Evolutionary conservation across 257 asterid species (phyloP), one percentile per base, ranked within the genome.

Genomic region (Solanum ossicruentum): DNA sequence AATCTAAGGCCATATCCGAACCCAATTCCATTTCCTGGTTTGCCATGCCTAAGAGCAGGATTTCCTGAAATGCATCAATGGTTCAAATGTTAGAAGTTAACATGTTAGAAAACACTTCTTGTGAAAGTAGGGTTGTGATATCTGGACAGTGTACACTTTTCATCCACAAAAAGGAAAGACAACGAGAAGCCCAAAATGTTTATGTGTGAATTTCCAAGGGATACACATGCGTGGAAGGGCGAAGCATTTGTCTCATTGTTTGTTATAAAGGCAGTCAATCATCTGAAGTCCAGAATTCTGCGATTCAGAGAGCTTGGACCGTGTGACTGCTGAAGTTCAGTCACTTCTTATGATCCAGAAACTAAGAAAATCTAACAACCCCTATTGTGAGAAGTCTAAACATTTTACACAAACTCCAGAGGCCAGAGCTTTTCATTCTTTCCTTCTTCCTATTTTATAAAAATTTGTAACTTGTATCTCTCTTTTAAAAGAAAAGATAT

Each of bases 11-110:
- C 98, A 60, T 90, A 94, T 87, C 99, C 99, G 21, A 92, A 61
- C 52, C 99, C 98, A 47, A 91, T 47, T 61, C 99, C 99, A 3
- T 70, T 87, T 73, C 99, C 99, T 55, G 98, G 99, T 87, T 94
- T 96, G 61, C 99, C 99, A 82, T 90, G 97, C 87, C 98, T 93
- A 7, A 94, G 92, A 85, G 93, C 92, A 72, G 99, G 99, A 87
- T 93, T 93, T 73, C 99, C 99, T 96, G 91, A 79, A 80, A 79
- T 1, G 16, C 69, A 82, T 47, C 49, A 13, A 45, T 10, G 8
- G 28, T 17, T 65, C 63, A 23, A 54, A 47, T 23, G 57, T 63
- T 61, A 16, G 43, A 60, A 23, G 58, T n/a, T 5, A 43, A 47
- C 6, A 69, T 26, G 66, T 23, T 43, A 11, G 56, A 7, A 45